Evolutionary conservation across 1,139 yeast species (phyloP).

Genomic region (Hanseniaspora sp.): DNA sequence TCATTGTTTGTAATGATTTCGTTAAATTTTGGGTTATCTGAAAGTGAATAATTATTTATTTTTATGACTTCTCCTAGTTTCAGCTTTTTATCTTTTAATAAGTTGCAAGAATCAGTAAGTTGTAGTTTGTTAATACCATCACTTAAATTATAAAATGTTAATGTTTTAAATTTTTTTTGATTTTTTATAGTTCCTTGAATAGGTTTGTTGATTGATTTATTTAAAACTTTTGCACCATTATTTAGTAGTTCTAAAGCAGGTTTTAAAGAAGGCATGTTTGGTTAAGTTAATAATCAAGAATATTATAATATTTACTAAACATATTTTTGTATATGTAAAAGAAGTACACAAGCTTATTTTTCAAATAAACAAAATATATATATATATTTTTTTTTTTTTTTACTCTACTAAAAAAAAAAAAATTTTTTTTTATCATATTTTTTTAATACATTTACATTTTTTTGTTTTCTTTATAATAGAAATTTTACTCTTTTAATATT

Average conservation of each 20-base stretch:
- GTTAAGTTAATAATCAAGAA: no score
- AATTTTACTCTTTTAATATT: no score
- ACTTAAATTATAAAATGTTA: constrained; percentile 62
- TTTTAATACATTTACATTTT: no score
- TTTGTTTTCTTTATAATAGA: no score
- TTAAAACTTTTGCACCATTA: background rate
- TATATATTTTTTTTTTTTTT: background rate
- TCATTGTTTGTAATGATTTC: constrained; percentile 21
- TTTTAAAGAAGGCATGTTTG: constrained; percentile 4
- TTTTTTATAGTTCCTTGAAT: constrained; percentile 64
- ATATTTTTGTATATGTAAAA: background rate
- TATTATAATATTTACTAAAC: no score
- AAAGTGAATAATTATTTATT: constrained; percentile 33
- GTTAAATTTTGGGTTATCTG: constrained; percentile 35
- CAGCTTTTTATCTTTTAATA: constrained; percentile 25
- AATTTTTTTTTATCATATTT: no score
- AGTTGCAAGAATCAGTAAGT: background rate
- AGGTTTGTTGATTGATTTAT: constrained; percentile 3
- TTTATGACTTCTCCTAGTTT: constrained; percentile 37
- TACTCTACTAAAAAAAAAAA: background rate
- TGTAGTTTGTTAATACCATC: constrained; percentile 8
- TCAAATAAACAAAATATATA: no score
- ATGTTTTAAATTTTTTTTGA: constrained; percentile 57
- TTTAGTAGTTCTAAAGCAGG: constrained; percentile 6
- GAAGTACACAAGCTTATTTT: no score